These are phyloP conservation scores for Plasmopara viticola DNA, from an alignment of 352 stramenopile species.

Conservation along the genomic window DNA sequence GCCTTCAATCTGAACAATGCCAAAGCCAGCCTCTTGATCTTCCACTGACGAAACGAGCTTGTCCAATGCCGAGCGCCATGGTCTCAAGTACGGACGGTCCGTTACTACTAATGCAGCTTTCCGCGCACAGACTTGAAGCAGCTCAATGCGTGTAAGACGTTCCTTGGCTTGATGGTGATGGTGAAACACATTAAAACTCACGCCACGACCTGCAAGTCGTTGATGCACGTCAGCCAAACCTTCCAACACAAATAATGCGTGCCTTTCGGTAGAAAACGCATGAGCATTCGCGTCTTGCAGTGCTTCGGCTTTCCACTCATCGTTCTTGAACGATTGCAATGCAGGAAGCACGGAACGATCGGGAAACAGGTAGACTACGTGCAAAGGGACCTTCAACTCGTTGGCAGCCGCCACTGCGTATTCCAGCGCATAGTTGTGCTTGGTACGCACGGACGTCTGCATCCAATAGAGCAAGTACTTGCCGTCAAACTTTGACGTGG, in stretches of 20 bases:
- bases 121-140: constrained; percentile 39
- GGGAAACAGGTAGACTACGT: constrained; percentile 68
- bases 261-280: constrained; percentile 57
- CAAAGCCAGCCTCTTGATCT: constrained; percentile 25
- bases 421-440: constrained; percentile 81
- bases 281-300: constrained; percentile 53
- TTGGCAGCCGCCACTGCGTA: constrained; percentile 66
- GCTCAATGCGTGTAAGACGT: constrained; percentile 23
- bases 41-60: constrained; percentile 30
- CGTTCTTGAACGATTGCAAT: constrained; percentile 8
- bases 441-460: constrained; percentile 75
- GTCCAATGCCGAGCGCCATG: constrained; percentile 38
- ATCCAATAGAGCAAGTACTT: constrained; percentile 82
- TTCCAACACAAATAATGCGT: constrained; percentile 71
- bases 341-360: constrained; percentile 39
- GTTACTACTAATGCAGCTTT: constrained; percentile 66
- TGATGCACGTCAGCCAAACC: constrained; percentile 44
- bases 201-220: constrained; percentile 34
- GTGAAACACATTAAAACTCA: constrained; percentile 65
- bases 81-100: constrained; percentile 68
- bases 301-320: constrained; percentile 29
- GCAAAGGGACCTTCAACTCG: constrained; percentile 54
- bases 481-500: constrained; percentile 6
- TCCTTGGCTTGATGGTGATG: constrained; percentile 25
- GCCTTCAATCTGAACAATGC: constrained; percentile 93